Percentiles rank a stretch among this genome's conserved stretches.
Evolutionary conservation across 768 basidiomycete species (phyloP).

Genomic region (Dentipellis fragilis): DNA sequence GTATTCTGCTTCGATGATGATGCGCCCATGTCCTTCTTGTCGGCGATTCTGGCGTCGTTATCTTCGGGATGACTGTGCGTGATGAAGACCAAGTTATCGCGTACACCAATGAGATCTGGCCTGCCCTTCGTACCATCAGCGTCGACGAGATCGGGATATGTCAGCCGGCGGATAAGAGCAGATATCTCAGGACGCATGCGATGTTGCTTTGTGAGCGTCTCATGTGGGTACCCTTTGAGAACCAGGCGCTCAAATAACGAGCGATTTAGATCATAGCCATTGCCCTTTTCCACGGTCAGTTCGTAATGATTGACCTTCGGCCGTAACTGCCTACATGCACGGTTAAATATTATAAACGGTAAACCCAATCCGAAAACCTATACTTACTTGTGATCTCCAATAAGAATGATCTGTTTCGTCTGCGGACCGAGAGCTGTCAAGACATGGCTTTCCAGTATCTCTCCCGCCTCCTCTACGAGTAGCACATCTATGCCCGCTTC

Average conservation of each 20-base stretch:
- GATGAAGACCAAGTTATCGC: constrained; percentile 52
- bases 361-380: not conserved
- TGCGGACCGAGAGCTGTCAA: constrained; percentile 41
- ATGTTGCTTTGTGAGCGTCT: constrained; percentile 46
- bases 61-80: constrained; percentile 49
- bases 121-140: constrained; percentile 39
- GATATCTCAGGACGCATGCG: constrained; percentile 74
- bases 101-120: constrained; percentile 42
- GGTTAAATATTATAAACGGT: not conserved
- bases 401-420: constrained; percentile 49
- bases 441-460: constrained; percentile 61
- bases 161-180: constrained; percentile 45
- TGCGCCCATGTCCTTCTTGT: constrained; percentile 35
- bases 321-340: constrained; percentile 45
- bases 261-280: constrained; percentile 56
- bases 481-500: constrained; percentile 39
- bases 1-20: constrained; percentile 52
- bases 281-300: constrained; percentile 57
- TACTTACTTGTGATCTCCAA: constrained; percentile 64
- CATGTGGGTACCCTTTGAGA: constrained; percentile 50
- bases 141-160: constrained; percentile 56
- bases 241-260: constrained; percentile 66
- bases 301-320: constrained; percentile 61
- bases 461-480: constrained; percentile 65
- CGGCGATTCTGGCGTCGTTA: constrained; percentile 28